phyloP scores from a whole-genome alignment of 1,139 yeast genomes.

The Kurtzmaniella quercitrusa region DNA sequence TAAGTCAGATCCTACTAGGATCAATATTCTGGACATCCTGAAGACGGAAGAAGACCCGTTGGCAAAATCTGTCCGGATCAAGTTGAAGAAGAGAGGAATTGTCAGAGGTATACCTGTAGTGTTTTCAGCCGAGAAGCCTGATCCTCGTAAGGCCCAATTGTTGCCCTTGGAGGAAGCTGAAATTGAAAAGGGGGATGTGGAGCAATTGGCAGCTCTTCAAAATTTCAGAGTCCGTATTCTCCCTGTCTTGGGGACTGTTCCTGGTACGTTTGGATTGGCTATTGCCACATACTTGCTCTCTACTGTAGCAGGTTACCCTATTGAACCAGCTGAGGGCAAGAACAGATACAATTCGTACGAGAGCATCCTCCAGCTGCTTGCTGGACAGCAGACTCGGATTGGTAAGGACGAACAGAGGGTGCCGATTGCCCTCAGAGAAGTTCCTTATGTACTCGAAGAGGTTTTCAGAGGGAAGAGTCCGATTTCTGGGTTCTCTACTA shows the following conservation, averaged over 20 bases:
- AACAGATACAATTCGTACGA: constrained; percentile 82
- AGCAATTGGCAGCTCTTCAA: constrained; percentile 77
- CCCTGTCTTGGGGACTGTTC: constrained; percentile 95
- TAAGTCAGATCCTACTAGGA: constrained; percentile 45
- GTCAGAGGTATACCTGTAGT: constrained; percentile 77
- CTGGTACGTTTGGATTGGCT: constrained; percentile 91
- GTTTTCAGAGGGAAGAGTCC: constrained; percentile 90
- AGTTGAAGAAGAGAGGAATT: constrained; percentile 76
- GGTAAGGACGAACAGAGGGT: constrained; percentile 67
- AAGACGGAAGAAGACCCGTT: constrained; percentile 87
- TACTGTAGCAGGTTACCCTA: constrained; percentile 78
- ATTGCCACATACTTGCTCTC: constrained; percentile 83
- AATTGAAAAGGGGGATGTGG: constrained; percentile 75
- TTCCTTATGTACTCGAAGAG: constrained; percentile 85
- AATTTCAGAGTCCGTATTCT: constrained; percentile 90
- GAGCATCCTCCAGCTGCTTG: constrained; percentile 72
- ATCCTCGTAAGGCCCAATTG: constrained; percentile 84
- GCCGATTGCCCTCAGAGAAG: constrained; percentile 68
- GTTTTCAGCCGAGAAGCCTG: constrained; percentile 93
- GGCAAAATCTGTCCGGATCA: constrained; percentile 81
- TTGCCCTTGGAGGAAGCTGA: constrained; percentile 81
- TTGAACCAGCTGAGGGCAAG: constrained; percentile 88
- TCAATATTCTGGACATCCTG: constrained; percentile 41
- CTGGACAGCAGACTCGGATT: constrained; percentile 80
- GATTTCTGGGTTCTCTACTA: constrained; percentile 76